phyloP scores from a whole-genome alignment of 2,329 filamentous ascomycete species.

The Coniochaeta sp. region DNA sequence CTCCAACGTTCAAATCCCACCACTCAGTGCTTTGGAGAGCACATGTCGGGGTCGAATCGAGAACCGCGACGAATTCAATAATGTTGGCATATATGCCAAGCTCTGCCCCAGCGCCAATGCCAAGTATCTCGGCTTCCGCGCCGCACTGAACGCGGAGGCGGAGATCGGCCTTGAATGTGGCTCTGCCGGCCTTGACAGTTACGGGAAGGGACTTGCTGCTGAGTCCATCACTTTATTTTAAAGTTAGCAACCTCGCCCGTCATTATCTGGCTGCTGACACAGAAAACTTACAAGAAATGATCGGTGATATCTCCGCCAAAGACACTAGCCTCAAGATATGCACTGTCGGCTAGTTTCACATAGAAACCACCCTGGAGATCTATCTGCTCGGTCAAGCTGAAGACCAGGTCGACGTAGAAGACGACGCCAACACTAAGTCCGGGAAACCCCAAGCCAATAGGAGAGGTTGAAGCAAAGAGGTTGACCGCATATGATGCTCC shows the following conservation, averaged over 20 bases:
- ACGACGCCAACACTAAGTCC: constrained; percentile 37
- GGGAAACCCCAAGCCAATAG: constrained; percentile 32
- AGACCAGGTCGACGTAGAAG: constrained; percentile 43
- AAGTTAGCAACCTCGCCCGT: background rate
- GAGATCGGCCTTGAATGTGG: constrained; percentile 39
- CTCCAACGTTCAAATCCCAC: constrained; percentile 31
- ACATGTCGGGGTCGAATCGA: constrained; percentile 28
- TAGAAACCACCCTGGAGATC: constrained; percentile 46
- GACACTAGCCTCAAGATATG: constrained; percentile 31
- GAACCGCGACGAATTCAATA: constrained; percentile 40
- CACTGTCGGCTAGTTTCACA: constrained; percentile 38
- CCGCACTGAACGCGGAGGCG: constrained; percentile 41
- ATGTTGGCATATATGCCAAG: constrained; percentile 42
- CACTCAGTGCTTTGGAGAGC: constrained; percentile 25
- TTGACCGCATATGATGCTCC: constrained; percentile 42
- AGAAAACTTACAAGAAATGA: constrained; percentile 29
- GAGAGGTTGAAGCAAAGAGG: constrained; percentile 35
- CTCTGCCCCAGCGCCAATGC: constrained; percentile 30
- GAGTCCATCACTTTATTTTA: constrained; percentile 19
- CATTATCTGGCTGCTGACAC: background rate
- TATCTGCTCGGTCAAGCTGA: constrained; percentile 37
- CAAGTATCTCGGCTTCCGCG: constrained; percentile 24
- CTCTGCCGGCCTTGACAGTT: constrained; percentile 35
- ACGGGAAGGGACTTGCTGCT: constrained; percentile 38
- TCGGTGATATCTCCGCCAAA: constrained; percentile 36